Evolutionary conservation across 805 yeast species (phyloP), one percentile per base, ranked within the genome.

Genomic region (Ogataea trehalophila): DNA sequence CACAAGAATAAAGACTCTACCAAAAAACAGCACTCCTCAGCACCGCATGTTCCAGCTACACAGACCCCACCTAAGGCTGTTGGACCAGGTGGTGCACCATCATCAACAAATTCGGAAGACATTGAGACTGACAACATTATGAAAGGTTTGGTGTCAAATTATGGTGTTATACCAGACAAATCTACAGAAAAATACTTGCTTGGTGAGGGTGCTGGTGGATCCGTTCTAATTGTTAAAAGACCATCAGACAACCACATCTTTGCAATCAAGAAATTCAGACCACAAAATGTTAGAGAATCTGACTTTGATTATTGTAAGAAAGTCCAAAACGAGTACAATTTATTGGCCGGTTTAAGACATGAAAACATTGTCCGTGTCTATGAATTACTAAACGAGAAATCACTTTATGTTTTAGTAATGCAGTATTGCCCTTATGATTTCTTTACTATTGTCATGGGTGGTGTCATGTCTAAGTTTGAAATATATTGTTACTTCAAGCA

Each of bases 121-220:
- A 31, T 41, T 29, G 41, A 43, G 5, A 18, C 48, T 14, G 59
- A 57, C 11, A 42, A 34, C 14, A 41, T 46, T 1, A 48, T 74
- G 5, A 60, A 63, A 26, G 72, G 68, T 45, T 50, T 78, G 39
- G 62, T 79, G 47, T 75, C 80, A 45, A 83, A 85, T 57, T 89
- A 88, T 65, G 94, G 95, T 37, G 55, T 48, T 26, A 73, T 80
- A 22, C 77, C 83, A 2, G 95, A 95, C 13, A 76, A 77, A 52
- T 71, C 84, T 20, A 39, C 44, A 11, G 59, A 53, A 26, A 51
- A 48, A 34, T 46, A 33, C 20, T 33, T 55, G 16, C 71, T 89
- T 43, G 98, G 98, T 20, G 81, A 91, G 48, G 98, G 98, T 14
- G 97, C 97, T 1, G 91, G 95, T 22, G 97, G 98, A 2, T 84